phyloP scores from a whole-genome alignment of 768 basidiomycete genomes.

The Tremella fuciformis region DNA sequence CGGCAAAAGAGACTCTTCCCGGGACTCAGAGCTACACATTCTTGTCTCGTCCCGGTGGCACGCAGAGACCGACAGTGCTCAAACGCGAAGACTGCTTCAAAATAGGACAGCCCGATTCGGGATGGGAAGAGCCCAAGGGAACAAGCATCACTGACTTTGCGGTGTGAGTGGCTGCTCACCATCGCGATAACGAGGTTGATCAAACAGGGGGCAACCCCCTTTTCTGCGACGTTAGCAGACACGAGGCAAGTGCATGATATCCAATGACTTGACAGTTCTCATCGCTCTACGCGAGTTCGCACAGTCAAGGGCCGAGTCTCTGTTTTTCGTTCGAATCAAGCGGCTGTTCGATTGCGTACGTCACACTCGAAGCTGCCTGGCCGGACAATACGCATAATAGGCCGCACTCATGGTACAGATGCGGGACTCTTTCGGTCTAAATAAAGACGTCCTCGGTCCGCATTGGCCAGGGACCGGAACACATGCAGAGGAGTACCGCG shows the following conservation, averaged over 20 bases:
- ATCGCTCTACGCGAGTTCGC: constrained; percentile 36
- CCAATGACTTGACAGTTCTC: constrained; percentile 22
- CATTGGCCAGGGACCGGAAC: constrained; percentile 33
- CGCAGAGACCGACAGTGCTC: too few species aligned
- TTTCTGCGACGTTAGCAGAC: constrained; percentile 31
- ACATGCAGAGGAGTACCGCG: constrained; percentile 16
- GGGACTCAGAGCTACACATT: too few species aligned
- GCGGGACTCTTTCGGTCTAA: constrained; percentile 25
- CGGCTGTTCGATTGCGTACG: constrained; percentile 22
- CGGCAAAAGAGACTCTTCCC: too few species aligned
- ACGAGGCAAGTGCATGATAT: not conserved
- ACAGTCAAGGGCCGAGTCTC: constrained; percentile 28
- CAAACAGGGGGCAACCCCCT: constrained; percentile 25
- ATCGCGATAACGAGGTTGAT: not conserved
- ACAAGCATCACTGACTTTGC: constrained; percentile 26
- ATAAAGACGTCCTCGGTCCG: constrained; percentile 13
- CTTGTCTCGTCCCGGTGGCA: too few species aligned
- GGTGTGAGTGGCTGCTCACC: constrained; percentile 18
- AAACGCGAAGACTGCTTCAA: constrained; percentile 8
- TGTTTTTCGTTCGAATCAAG: constrained; percentile 28
- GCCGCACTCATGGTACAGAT: constrained; percentile 15
- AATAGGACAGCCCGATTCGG: constrained; percentile 22
- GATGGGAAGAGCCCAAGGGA: constrained; percentile 34
- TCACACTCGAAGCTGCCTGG: constrained; percentile 16
- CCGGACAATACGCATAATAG: not conserved